A percentile compares a stretch with the other conserved stretches of the same genome.
Conservation (phyloP, 2,329 filamentous ascomycete species). For the Ustilaginoidea virens region DNA sequence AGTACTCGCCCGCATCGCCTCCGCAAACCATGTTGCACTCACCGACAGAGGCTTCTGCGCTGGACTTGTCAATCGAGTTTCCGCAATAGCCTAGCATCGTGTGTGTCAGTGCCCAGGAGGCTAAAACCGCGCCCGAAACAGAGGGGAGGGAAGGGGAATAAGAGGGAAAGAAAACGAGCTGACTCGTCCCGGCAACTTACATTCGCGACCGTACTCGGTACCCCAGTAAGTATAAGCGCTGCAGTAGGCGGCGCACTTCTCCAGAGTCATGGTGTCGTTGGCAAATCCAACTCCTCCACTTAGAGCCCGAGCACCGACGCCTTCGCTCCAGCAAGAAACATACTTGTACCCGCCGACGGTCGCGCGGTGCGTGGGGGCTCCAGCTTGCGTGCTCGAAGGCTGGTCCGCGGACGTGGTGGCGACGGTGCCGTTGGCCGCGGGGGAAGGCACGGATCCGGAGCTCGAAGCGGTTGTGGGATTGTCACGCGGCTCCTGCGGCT, state of each 20-base stretch:
- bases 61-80: slow-evolving; percentile 19
- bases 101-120: too few species aligned
- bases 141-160: neutral
- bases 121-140: neutral
- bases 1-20: slow-evolving; percentile 25
- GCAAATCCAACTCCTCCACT: slow-evolving; percentile 21
- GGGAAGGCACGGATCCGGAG: slow-evolving; percentile 1
- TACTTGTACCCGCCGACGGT: slow-evolving; percentile 27
- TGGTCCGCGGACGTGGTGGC: slow-evolving; percentile 13
- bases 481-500: slow-evolving; percentile 5
- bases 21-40: slow-evolving; percentile 25
- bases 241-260: slow-evolving; percentile 30
- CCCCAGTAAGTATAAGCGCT: slow-evolving; percentile 31
- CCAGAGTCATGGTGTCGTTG: slow-evolving; percentile 33
- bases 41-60: slow-evolving; percentile 12
- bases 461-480: slow-evolving; percentile 6
- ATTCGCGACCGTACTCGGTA: slow-evolving; percentile 36
- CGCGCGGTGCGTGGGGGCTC: slow-evolving; percentile 18
- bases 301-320: slow-evolving; percentile 26
- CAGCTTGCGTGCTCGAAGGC: slow-evolving; percentile 11
- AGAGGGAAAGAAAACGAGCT: too few species aligned
- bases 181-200: slow-evolving; percentile 17
- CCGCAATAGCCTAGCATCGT: slow-evolving; percentile 32
- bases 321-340: slow-evolving; percentile 34
- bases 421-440: slow-evolving; percentile 5